Evolutionary conservation across 805 yeast genomes (phyloP).

Genomic region (Schizosaccharomyces osmophilus): DNA sequence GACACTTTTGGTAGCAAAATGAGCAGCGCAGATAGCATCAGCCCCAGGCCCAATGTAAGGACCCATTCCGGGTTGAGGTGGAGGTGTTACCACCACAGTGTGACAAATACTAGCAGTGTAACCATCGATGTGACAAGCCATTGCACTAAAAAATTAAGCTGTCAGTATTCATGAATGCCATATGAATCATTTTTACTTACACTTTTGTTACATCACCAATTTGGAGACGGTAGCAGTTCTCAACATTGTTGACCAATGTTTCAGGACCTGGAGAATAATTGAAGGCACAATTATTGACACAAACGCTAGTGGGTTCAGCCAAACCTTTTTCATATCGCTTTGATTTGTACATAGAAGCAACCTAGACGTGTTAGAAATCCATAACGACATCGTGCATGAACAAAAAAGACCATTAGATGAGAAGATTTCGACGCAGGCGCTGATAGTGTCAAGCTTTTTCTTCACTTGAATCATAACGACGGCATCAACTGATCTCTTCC

Average conservation of each 20-base stretch:
- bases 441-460: no score
- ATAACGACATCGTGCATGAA: constrained; percentile 18
- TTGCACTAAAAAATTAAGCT: constrained; percentile 13
- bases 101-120: constrained; percentile 73
- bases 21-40: constrained; percentile 72
- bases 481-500: no score
- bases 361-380: constrained; percentile 19
- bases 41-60: constrained; percentile 71
- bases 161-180: not conserved
- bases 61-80: constrained; percentile 14
- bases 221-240: constrained; percentile 6
- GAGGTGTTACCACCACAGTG: constrained; percentile 29
- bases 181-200: not conserved
- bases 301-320: constrained; percentile 74
- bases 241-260: not conserved
- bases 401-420: not conserved
- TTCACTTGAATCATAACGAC: no score
- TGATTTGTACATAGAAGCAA: constrained; percentile 32
- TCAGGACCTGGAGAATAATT: constrained; percentile 46
- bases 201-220: constrained; percentile 75
- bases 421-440: no score
- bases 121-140: constrained; percentile 90
- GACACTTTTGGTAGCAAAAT: constrained; percentile 74
- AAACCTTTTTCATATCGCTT: constrained; percentile 54
- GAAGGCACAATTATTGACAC: constrained; percentile 48